Base-by-base conservation (phyloP, 202 grass and related monocot species). In the Schoenoplectus tabernaemontani region DNA sequence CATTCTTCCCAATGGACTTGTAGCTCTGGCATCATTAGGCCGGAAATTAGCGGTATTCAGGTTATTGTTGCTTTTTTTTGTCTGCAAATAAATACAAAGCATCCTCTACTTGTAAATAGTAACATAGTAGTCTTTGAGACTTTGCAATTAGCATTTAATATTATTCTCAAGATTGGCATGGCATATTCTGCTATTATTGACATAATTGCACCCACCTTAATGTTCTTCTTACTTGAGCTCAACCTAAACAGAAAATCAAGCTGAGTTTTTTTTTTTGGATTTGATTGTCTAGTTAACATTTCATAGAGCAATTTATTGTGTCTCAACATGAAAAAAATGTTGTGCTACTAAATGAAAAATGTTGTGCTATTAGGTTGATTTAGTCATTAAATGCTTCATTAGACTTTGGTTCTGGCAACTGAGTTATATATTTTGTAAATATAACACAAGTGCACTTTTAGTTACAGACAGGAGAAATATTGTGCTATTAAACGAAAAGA, bases 11-110 rank as follows among this genome's bases (percentile, higher is more conserved):
- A 76, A 78, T 57, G 85, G 88, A 6, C 75, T 81, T 83, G 81
- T 84, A 77, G 79, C 90, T 82, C 89, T 95, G 85, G 86, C 89
- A 82, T 98, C 96, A 82, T 84, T 95, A 51, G 89, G 96, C 75
- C 88, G 78, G 74, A 98, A 91, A 72, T 85, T 98, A 76, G 87
- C 81, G 42, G 73, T 98, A 85, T 87, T 90, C 78, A 94, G 89
- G 93, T 96, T 34, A n/a, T n/a, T n/a, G n/a, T n/a, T n/a, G n/a
- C n/a, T 36, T 39, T 44, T 63, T 81, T 28, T 63, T 64, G 39
- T 19, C 19, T 81, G 9, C 32, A 48, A 81, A 50, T 33, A 30
- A 41, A 57, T 66, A 15, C 26, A 7, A 68, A 19, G 3, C 83
- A 41, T n/a, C 50, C 75, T 48, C 22, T n/a, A 1, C 69, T 34